Evolutionary conservation across 345 rosid species (phyloP).

Genomic region (Salix suchowensis): DNA sequence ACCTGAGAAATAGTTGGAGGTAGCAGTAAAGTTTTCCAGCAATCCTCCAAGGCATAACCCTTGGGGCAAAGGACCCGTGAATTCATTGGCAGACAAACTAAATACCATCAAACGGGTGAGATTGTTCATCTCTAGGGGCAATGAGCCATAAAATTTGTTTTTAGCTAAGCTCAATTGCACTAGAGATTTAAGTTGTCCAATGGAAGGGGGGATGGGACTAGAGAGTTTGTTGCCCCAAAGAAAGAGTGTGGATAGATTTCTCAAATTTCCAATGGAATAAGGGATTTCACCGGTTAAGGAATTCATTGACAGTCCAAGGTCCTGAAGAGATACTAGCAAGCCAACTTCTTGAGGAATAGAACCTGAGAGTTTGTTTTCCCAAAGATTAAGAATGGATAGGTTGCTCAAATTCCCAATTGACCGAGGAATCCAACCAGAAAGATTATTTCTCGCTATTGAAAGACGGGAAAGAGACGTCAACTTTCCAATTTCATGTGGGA

Average conservation of each 20-base stretch:
- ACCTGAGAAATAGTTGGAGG: background rate
- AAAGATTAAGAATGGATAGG: background rate
- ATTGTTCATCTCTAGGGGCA: background rate
- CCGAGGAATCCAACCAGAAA: too few relatives aligned
- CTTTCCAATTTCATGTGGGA: background rate
- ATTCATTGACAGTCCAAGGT: fast-evolving
- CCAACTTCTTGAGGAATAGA: too few relatives aligned
- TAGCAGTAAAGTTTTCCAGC: background rate
- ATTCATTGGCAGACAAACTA: fast-evolving
- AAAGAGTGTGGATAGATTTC: too few relatives aligned
- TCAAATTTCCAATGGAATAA: background rate
- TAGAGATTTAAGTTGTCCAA: background rate
- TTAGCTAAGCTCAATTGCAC: fast-evolving
- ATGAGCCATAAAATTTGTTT: background rate
- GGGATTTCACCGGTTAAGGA: too few relatives aligned
- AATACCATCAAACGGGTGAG: background rate
- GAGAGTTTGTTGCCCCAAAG: background rate
- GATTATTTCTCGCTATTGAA: too few relatives aligned
- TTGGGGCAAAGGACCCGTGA: background rate
- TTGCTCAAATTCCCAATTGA: background rate
- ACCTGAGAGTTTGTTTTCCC: too few relatives aligned
- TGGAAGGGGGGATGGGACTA: background rate
- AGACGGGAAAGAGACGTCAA: background rate
- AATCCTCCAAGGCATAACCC: background rate
- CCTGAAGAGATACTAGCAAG: too few relatives aligned